phyloP scores from a whole-genome alignment of 495 filamentous ascomycete genomes.

The Endocarpon pusillum region DNA sequence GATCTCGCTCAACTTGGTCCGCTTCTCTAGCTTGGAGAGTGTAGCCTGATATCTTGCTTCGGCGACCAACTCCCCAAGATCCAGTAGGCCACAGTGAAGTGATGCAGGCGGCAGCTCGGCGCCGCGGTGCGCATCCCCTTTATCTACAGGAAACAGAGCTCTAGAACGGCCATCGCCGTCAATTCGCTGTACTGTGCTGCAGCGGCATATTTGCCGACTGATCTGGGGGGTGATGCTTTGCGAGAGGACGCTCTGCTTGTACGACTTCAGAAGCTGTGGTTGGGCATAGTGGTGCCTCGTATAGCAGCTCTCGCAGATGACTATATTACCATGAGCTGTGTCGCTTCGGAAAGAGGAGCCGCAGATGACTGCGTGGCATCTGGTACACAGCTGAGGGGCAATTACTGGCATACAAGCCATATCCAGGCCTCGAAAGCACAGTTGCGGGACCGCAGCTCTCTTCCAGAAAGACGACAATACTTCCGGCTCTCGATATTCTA shows the following conservation, averaged over 20 bases:
- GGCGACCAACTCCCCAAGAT: conserved; percentile 8
- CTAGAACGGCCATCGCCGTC: conserved; percentile 5
- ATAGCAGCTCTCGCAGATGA: conserved; percentile 10
- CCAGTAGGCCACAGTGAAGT: conserved; percentile 10
- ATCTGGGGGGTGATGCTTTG: conserved; percentile 8
- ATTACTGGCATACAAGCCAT: conserved; percentile 10
- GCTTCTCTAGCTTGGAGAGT: conserved; percentile 3
- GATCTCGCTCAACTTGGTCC: too few relatives aligned
- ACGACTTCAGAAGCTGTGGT: conserved; percentile 9
- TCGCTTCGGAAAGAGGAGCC: too few relatives aligned
- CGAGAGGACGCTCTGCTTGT: conserved; percentile 16
- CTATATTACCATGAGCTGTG: too few relatives aligned
- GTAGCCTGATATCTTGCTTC: conserved; percentile 12
- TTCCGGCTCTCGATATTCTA: conserved; percentile 16
- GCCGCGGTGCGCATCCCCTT: conserved; percentile 5
- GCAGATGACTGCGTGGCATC: conserved; percentile 14
- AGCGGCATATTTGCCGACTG: conserved; percentile 13
- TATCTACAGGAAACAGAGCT: conserved; percentile 11
- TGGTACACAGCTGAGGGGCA: conserved; percentile 8
- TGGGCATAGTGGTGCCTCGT: conserved; percentile 7
- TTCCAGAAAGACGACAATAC: conserved; percentile 11
- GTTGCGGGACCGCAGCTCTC: conserved; percentile 12
- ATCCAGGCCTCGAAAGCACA: too few relatives aligned
- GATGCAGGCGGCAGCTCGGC: background rate
- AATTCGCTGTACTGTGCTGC: conserved; percentile 7